Evolutionary conservation across 2,329 filamentous ascomycete species (phyloP).

Genomic region (Hypoxylon sp.): DNA sequence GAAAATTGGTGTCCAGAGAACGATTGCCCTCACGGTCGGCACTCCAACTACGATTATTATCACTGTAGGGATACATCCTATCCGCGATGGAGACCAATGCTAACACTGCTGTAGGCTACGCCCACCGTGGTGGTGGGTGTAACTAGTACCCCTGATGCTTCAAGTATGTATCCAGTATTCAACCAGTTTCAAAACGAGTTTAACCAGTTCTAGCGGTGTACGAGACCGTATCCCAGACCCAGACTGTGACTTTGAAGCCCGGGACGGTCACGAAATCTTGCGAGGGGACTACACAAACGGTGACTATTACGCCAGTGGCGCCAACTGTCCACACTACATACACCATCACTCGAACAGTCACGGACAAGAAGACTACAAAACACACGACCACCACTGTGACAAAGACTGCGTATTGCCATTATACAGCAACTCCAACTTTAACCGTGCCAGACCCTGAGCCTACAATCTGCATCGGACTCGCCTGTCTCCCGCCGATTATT

Average conservation of each 20-base stretch:
- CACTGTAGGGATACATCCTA: slow-evolving; percentile 47
- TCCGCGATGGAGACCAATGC: neutral
- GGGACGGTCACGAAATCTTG: slow-evolving; percentile 53
- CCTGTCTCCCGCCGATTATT: slow-evolving; percentile 28
- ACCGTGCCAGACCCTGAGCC: slow-evolving; percentile 37
- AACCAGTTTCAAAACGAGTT: neutral
- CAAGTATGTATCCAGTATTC: slow-evolving; percentile 46
- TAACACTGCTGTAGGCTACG: slow-evolving; percentile 49
- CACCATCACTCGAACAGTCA: slow-evolving; percentile 51
- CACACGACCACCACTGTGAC: slow-evolving; percentile 51
- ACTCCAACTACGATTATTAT: slow-evolving; percentile 52
- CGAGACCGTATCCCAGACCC: slow-evolving; percentile 48
- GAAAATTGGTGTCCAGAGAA: slow-evolving; percentile 54
- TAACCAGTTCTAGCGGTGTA: slow-evolving; percentile 40
- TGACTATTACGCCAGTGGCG: slow-evolving; percentile 53
- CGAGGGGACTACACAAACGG: slow-evolving; percentile 52
- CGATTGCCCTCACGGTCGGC: slow-evolving; percentile 52
- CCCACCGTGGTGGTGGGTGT: slow-evolving; percentile 55
- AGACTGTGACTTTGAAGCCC: slow-evolving; percentile 53
- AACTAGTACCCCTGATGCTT: slow-evolving; percentile 54
- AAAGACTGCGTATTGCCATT: slow-evolving; percentile 53
- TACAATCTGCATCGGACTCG: slow-evolving; percentile 33
- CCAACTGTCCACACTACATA: slow-evolving; percentile 51
- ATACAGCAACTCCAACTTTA: slow-evolving; percentile 46
- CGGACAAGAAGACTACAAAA: slow-evolving; percentile 52